Evolutionary conservation across 768 basidiomycete genomes (phyloP), one percentile per base, ranked within the genome.

Genomic region (Russula sp.): DNA sequence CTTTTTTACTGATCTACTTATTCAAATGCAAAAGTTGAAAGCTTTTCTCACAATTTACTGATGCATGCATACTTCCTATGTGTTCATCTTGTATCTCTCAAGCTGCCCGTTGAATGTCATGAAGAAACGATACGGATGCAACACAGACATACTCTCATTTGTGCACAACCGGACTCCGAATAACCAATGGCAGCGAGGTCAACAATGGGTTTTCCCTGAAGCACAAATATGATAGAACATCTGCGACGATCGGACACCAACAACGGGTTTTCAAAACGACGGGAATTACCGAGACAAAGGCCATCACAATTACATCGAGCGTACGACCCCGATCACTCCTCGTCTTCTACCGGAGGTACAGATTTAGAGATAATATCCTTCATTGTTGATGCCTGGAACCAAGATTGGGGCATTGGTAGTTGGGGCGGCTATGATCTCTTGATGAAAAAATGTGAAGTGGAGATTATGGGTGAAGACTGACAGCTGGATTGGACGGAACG

Each of bases 391-490:
- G 35, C n/a, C 18, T 36, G 50, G 50, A 5, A 6, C 46, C 16
- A 8, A 51, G 35, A 51, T 5, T 36, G 18, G 50, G 38, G 38
- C n/a, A n/a, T 51, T 16, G 34, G 50, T 10, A 20, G 5, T 35
- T 35, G 10, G 18, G 34, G 11, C 22, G 18, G 50, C 4, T 4
- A n/a, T 51, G n/a, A 20, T 2, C 35, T 36, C 9, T 14, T 36
- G 20, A 51, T n/a, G 35, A 51, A 51, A n/a, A n/a, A 38, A 3
- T 41, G 51, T 22, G 38, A 39, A 11, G 20, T 53, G 51, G 51
- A 53, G 51, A 53, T 53, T 53, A 53, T 53, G 51, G 41, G 42
- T 29, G 54, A 45, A 9, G 43, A 59, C 11, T 34, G 22, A 43
- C 41, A 16, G n/a, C n/a, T 7, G 22, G 45, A 29, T 42, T 50